These are phyloP conservation scores for Phytophthora rubi DNA, from an alignment of 352 stramenopile species.

Conservation along the genomic window DNA sequence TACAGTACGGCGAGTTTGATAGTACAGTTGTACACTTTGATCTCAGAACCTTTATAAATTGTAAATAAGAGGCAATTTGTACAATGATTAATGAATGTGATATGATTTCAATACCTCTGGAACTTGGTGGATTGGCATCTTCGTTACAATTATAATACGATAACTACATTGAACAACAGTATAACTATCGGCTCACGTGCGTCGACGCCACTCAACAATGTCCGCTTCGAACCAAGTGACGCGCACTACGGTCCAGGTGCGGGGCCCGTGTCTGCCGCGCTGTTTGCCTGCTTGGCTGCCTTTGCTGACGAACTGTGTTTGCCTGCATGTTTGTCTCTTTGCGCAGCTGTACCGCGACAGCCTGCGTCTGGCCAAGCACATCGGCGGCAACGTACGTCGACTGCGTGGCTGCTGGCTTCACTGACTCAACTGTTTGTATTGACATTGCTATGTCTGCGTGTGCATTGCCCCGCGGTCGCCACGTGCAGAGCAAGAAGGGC, in stretches of 20 bases:
- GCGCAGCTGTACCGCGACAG: conserved; percentile 84
- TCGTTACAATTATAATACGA: not conserved
- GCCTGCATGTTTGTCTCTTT: not conserved
- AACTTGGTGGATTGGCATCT: not conserved
- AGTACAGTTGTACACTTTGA: no score
- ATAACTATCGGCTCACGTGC: not conserved
- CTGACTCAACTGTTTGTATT: not conserved
- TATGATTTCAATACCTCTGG: no score
- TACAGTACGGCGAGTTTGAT: no score
- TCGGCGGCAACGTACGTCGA: conserved; percentile 73
- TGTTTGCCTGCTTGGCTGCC: not conserved
- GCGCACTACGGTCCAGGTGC: conserved; percentile 77
- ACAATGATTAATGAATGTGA: no score
- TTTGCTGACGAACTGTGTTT: not conserved
- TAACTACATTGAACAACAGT: not conserved
- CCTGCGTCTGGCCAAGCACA: conserved; percentile 87
- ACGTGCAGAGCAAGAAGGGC: conserved; percentile 81
- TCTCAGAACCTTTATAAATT: not conserved
- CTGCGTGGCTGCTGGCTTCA: not conserved
- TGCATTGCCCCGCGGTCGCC: conserved; percentile 1
- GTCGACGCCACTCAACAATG: conserved; percentile 29
- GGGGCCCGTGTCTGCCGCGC: not conserved
- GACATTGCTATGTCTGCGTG: conserved; percentile 3
- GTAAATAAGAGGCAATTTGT: not conserved
- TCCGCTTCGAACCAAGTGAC: conserved; percentile 69